These are phyloP conservation scores for Echinosophora koreensis DNA, from an alignment of 306 rosid genomes.

Conservation along the genomic window DNA sequence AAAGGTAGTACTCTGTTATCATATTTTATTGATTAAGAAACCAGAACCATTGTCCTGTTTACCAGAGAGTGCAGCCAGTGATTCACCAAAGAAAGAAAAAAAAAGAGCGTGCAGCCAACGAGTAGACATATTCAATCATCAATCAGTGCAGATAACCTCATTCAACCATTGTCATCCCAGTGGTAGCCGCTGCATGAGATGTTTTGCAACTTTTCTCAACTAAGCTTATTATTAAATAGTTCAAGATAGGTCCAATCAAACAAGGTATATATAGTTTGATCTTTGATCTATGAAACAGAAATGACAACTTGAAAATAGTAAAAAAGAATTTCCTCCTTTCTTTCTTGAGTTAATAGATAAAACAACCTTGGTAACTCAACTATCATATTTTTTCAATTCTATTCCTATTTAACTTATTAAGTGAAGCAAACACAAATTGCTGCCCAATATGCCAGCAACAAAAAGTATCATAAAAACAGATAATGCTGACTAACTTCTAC, in stretches of 20 bases:
- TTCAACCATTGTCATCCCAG: background rate
- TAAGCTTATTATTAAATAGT: background rate
- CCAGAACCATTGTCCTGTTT: background rate
- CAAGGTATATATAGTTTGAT: background rate
- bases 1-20: background rate
- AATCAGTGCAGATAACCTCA: background rate
- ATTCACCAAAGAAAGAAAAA: no score
- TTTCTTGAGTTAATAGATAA: slow-evolving; percentile 17
- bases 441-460: slow-evolving; percentile 19
- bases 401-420: slow-evolving; percentile 24
- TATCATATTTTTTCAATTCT: slow-evolving; percentile 28
- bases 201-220: background rate
- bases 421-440: slow-evolving; percentile 31
- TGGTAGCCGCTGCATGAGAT: background rate
- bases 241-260: slow-evolving; percentile 9
- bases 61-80: no score
- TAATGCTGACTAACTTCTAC: slow-evolving; percentile 11
- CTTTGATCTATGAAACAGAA: slow-evolving; percentile 34
- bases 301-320: slow-evolving; percentile 16
- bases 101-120: background rate
- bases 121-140: background rate
- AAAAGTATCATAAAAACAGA: slow-evolving; percentile 30
- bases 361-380: slow-evolving; percentile 20
- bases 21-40: background rate
- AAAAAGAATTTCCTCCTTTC: background rate